Evolutionary conservation across 768 basidiomycete genomes (phyloP), one percentile per base, ranked within the genome.

Genomic region (Tulasnella sp.): DNA sequence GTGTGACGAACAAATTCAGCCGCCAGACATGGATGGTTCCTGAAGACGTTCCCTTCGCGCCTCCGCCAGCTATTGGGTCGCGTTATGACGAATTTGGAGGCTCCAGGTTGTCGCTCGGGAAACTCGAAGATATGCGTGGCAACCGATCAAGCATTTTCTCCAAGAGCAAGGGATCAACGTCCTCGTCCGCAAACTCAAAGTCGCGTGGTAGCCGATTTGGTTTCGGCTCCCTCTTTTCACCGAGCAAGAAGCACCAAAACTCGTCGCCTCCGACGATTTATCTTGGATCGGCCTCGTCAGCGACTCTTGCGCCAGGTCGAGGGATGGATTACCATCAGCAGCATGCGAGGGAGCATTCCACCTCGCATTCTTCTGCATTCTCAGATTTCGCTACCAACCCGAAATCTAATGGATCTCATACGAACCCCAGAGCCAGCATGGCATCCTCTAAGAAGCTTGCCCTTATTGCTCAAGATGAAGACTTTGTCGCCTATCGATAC

Each of bases 401-500:
- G 83, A 83, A 86, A 72, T 86, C 87, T 76, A 88, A 88, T 16
- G 81, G 80, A 2, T 86, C 86, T 54, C 88, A 89, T 82, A 92
- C 64, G 16, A 69, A 93, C 41, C 84, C 85, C n/a, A 84, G 87
- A 85, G 44, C 85, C 14, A 80, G 81, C 60, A 87, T 91, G 28
- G 88, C 89, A 64, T 80, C 81, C 92, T 24, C 89, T 92, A 79
- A 94, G 91, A 87, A 91, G 91, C 73, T 88, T 94, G 91, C 92
- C 83, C 88, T 94, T 31, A 93, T 96, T n/a, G 89, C 92, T n/a
- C 95, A 94, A 85, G 94, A 95, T 84, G 86, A 90, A 3, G 93
- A 95, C 24, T 96, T 96, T 84, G 91, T 96, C 81, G 93, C 94
- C 4, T 95, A 96, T 85, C 91, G 94, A 58, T 96, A 96, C 85